Percentiles rank a stretch among this genome's conserved stretches.
Conservation (phyloP, 2,329 filamentous ascomycete genomes). For the Colletotrichum australisinense region DNA sequence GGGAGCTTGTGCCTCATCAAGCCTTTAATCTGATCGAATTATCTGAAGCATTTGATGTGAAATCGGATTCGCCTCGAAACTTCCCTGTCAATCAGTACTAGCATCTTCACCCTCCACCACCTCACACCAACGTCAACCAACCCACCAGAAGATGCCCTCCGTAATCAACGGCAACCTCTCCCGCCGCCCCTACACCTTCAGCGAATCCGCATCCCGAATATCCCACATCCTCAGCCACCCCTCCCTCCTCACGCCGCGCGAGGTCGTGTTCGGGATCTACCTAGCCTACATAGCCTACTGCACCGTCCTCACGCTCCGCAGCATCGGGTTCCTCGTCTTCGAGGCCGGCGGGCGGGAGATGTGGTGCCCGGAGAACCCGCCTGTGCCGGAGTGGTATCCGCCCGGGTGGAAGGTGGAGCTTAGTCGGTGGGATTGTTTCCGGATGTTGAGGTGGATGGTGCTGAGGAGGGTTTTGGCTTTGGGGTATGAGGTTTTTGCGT, state of each 20-base stretch:
- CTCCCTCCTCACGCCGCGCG: neutral
- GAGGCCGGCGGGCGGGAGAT: neutral
- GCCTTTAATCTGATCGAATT: neutral
- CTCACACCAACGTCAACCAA: too few relatives aligned
- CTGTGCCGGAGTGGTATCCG: slow-evolving; percentile 15
- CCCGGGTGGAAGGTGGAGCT: slow-evolving; percentile 16
- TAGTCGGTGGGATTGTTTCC: neutral
- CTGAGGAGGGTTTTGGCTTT: neutral
- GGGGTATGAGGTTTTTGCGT: slow-evolving; percentile 8
- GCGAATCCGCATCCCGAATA: neutral
- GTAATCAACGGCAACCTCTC: slow-evolving; percentile 13
- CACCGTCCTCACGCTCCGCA: neutral
- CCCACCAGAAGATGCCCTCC: slow-evolving; percentile 5
- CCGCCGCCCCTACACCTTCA: neutral
- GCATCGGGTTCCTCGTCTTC: slow-evolving; percentile 11
- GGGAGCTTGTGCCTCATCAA: neutral
- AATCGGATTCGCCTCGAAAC: too few relatives aligned
- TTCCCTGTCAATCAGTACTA: too few relatives aligned
- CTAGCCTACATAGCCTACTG: slow-evolving; percentile 13
- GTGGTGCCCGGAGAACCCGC: neutral
- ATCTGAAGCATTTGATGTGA: neutral
- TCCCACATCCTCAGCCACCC: neutral
- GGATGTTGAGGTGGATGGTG: neutral
- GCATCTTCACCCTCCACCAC: neutral
- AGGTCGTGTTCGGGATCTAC: slow-evolving; percentile 1